Evolutionary conservation across 768 basidiomycete genomes (phyloP), one percentile per base, ranked within the genome.

Genomic region (Lyophyllum semitale): DNA sequence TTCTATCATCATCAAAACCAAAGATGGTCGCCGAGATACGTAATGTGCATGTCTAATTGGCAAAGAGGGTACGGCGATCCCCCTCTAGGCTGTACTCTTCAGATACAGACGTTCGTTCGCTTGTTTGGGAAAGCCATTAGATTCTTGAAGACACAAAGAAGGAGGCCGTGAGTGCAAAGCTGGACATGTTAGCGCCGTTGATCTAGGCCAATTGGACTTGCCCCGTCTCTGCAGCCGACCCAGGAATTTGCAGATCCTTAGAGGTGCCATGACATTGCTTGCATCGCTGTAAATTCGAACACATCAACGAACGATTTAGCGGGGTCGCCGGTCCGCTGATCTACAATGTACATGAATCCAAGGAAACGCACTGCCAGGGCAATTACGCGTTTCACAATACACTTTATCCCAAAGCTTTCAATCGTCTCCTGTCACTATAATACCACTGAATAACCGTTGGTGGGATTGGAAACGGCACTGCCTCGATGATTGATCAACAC

Each of bases 391-490:
- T 56, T 55, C 47, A 54, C 35, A 17, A 22, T 44, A 33, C 22
- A 53, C 46, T 45, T 44, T 25, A 40, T 32, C 53, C 18, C 30
- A 55, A 42, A 51, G 45, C 42, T 53, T 48, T 42, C 50, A 27
- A 29, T 42, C 18, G 22, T 25, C 29, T 53, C 52, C 40, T 46
- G 44, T 59, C 56, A 60, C n/a, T 3, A 37, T 37, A 37, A n/a
- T 11, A n/a, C 35, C 17, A 43, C 53, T 50, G 35, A 54, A 12
- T 45, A 25, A 49, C 58, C 45, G 53, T 63, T 58, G 41, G 58
- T 63, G 54, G 63, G 40, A 55, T 60, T 55, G 63, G 62, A 45
- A 65, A 63, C 59, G n/a, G 54, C 58, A 59, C 64, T 54, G 50
- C 61, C 60, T 53, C 51, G 42, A 53, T 48, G 40, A 11, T 18